A percentile compares a stretch with the other conserved stretches of the same genome.
Evolutionary conservation across 768 basidiomycete genomes (phyloP).

Genomic region (Dendrothele bispora): DNA sequence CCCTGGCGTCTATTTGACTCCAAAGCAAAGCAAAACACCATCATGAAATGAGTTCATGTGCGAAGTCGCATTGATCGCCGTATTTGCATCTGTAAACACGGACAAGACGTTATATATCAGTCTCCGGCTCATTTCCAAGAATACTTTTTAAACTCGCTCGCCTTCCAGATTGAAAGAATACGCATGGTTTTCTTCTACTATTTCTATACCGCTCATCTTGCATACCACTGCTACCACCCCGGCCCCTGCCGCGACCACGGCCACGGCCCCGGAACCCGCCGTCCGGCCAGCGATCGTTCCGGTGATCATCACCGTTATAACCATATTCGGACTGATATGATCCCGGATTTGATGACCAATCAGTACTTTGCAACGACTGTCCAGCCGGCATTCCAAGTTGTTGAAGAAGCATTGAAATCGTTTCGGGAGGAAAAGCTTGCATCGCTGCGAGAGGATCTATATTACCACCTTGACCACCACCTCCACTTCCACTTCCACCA

Average conservation of each 20-base stretch:
- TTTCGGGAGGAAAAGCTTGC: conserved; percentile 53
- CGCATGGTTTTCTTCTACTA: conserved; percentile 87
- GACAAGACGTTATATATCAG: conserved; percentile 36
- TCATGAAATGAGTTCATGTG: conserved; percentile 52
- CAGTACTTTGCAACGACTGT: conserved; percentile 24
- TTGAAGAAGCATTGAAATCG: conserved; percentile 62
- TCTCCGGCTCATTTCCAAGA: conserved; percentile 35
- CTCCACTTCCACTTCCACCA: not conserved
- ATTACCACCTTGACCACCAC: conserved; percentile 22
- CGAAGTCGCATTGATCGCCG: conserved; percentile 85
- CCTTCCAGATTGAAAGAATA: conserved; percentile 90
- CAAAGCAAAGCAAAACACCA: too few relatives aligned
- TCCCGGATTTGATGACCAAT: conserved; percentile 36
- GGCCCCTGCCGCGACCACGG: conserved; percentile 58
- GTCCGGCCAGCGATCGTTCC: conserved; percentile 46
- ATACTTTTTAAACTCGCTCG: conserved; percentile 57
- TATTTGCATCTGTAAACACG: conserved; percentile 79
- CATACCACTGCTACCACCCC: conserved; percentile 50
- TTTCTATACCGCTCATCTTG: conserved; percentile 64
- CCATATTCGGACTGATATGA: conserved; percentile 51
- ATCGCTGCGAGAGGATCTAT: conserved; percentile 47
- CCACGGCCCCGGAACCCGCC: conserved; percentile 50
- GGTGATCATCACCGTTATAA: conserved; percentile 39
- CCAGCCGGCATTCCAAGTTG: conserved; percentile 19
- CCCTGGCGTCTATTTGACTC: too few relatives aligned